A percentile compares a stretch with the other conserved stretches of the same genome.
phyloP scores from a whole-genome alignment of 2,329 filamentous ascomycete genomes.

The Fusarium duplospermum region DNA sequence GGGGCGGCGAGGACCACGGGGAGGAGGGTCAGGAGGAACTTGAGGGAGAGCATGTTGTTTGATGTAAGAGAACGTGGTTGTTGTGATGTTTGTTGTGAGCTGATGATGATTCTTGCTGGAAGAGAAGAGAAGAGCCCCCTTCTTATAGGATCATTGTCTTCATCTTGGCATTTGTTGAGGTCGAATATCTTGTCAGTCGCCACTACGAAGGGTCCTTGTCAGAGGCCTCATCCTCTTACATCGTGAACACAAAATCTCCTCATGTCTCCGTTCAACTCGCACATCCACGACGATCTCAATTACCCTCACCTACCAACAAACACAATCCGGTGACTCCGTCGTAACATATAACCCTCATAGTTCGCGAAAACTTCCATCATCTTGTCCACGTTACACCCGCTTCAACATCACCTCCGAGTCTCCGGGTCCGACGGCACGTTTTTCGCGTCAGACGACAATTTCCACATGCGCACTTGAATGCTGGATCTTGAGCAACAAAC shows the following conservation, averaged over 20 bases:
- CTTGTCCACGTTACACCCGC: not conserved
- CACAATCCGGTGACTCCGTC: not conserved
- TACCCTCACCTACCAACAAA: not conserved
- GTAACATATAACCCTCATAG: not conserved
- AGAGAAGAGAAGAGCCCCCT: rapidly evolving
- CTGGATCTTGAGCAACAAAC: slow-evolving; percentile 5
- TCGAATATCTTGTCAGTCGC: not conserved
- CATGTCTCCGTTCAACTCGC: slow-evolving; percentile 28
- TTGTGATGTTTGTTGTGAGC: not conserved
- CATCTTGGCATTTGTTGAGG: not conserved
- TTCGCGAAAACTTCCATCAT: not conserved
- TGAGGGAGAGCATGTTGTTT: slow-evolving; percentile 33
- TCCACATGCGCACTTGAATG: not conserved
- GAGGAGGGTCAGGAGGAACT: slow-evolving; percentile 32
- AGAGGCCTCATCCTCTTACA: not conserved
- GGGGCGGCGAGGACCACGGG: slow-evolving; percentile 29
- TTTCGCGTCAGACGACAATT: not conserved
- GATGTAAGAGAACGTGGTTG: not conserved
- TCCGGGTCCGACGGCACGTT: not conserved
- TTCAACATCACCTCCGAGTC: not conserved
- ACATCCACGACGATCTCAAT: slow-evolving; percentile 24
- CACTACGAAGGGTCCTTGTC: not conserved
- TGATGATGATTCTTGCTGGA: not conserved
- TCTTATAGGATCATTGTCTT: slow-evolving; percentile 13
- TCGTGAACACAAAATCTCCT: slow-evolving; percentile 19